Evolutionary conservation across 345 rosid genomes (phyloP).

Genomic region (Pistacia atlantica): DNA sequence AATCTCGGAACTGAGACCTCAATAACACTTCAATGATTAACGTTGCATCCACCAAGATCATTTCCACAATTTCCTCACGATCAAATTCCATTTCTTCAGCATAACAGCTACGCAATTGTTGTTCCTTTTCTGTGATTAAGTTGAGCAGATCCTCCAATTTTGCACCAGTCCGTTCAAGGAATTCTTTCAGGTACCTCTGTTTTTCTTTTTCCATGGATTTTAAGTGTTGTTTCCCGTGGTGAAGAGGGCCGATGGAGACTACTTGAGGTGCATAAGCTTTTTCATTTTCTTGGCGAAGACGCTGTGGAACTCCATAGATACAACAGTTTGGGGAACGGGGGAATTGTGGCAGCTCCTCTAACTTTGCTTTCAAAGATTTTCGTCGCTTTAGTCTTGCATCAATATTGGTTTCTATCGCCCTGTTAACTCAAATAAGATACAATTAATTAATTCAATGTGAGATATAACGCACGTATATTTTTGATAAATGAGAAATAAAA

Average conservation of each 20-base stretch:
- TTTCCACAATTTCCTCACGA: background rate
- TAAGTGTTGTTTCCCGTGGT: conserved; percentile 23
- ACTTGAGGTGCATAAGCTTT: background rate
- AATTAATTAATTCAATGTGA: too few relatives aligned
- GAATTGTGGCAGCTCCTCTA: too few relatives aligned
- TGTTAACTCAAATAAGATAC: too few relatives aligned
- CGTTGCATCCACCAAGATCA: conserved; percentile 24
- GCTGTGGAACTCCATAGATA: conserved; percentile 30
- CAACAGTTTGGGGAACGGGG: background rate
- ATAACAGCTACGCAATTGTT: conserved; percentile 32
- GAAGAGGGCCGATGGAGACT: conserved; percentile 9
- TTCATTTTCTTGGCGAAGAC: conserved; percentile 9
- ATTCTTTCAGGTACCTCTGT: conserved; percentile 29
- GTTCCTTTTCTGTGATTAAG: conserved; percentile 8
- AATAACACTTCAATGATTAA: conserved; percentile 39
- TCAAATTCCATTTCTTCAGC: conserved; percentile 23
- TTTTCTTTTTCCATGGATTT: conserved; percentile 35
- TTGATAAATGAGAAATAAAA: too few relatives aligned
- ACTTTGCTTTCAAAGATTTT: too few relatives aligned
- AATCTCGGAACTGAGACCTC: conserved; percentile 17
- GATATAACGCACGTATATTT: too few relatives aligned
- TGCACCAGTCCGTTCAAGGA: conserved; percentile 19
- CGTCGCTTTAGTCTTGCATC: too few relatives aligned
- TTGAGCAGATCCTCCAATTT: background rate
- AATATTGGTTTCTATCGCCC: too few relatives aligned